Conservation (phyloP, 1,139 yeast species). For the Hanseniaspora uvarum region DNA sequence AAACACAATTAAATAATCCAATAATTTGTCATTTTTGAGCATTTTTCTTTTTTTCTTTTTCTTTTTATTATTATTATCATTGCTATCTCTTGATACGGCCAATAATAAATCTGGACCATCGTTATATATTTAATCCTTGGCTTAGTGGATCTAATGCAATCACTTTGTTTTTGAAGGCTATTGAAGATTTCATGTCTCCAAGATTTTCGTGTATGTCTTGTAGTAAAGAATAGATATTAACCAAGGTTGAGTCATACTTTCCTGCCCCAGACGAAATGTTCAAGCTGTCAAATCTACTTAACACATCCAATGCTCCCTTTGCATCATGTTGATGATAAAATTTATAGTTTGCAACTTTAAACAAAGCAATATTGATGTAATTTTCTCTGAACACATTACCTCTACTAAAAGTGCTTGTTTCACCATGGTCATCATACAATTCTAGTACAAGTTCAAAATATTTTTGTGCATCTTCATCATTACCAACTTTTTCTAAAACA, state of each 20-base stretch:
- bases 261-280: background rate
- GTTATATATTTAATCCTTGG: conserved; percentile 83
- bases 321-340: conserved; percentile 60
- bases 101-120: too few relatives aligned
- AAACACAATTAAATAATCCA: conserved; percentile 64
- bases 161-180: conserved; percentile 6
- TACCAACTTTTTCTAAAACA: conserved; percentile 71
- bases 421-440: conserved; percentile 74
- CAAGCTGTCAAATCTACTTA: background rate
- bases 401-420: conserved; percentile 25
- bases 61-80: background rate
- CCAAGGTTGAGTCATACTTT: conserved; percentile 1
- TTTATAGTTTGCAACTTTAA: conserved; percentile 59
- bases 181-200: background rate
- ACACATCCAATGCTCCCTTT: background rate
- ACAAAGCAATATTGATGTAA: conserved; percentile 64
- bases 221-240: conserved; percentile 9
- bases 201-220: background rate
- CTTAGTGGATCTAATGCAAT: conserved; percentile 67
- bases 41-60: background rate
- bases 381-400: conserved; percentile 78
- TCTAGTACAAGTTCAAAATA: conserved; percentile 79
- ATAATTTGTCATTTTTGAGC: conserved; percentile 28
- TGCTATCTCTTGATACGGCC: too few relatives aligned
- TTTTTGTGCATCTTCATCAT: conserved; percentile 60